Conservation (phyloP, 805 yeast species). For the Ogataea populi-albae region DNA sequence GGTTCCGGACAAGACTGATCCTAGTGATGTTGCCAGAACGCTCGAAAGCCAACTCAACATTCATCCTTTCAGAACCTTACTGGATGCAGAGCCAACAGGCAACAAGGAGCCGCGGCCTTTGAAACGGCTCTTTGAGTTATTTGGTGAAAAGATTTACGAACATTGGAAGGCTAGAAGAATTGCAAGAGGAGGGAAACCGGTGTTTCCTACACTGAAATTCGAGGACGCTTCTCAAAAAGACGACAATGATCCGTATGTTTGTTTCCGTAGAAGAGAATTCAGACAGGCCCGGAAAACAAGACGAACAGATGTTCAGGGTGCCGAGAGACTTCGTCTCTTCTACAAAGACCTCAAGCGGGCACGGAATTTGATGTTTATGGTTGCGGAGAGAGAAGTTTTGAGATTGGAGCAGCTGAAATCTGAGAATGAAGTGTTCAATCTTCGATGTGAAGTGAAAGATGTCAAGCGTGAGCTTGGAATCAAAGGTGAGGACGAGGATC, state of each 20-base stretch:
- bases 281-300: slow-evolving; percentile 96
- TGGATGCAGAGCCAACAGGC: slow-evolving; percentile 46
- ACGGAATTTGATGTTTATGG: slow-evolving; percentile 60
- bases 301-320: slow-evolving; percentile 86
- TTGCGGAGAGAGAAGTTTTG: slow-evolving; percentile 71
- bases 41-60: slow-evolving; percentile 55
- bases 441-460: slow-evolving; percentile 67
- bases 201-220: slow-evolving; percentile 74
- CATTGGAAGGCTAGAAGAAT: slow-evolving; percentile 82
- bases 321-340: slow-evolving; percentile 73
- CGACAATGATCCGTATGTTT: slow-evolving; percentile 90
- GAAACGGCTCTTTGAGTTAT: slow-evolving; percentile 46
- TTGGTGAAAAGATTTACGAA: slow-evolving; percentile 67
- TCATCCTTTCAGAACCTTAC: slow-evolving; percentile 56
- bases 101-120: slow-evolving; percentile 44
- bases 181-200: slow-evolving; percentile 61
- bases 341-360: slow-evolving; percentile 78
- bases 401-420: slow-evolving; percentile 58
- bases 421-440: slow-evolving; percentile 67
- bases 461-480: slow-evolving; percentile 74
- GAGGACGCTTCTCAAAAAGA: slow-evolving; percentile 82
- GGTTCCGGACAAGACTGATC: slow-evolving; percentile 44
- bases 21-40: slow-evolving; percentile 54
- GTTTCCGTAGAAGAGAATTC: slow-evolving; percentile 93
- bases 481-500: slow-evolving; percentile 80